Conservation (phyloP, 306 rosid species). For the Geum urbanum region DNA sequence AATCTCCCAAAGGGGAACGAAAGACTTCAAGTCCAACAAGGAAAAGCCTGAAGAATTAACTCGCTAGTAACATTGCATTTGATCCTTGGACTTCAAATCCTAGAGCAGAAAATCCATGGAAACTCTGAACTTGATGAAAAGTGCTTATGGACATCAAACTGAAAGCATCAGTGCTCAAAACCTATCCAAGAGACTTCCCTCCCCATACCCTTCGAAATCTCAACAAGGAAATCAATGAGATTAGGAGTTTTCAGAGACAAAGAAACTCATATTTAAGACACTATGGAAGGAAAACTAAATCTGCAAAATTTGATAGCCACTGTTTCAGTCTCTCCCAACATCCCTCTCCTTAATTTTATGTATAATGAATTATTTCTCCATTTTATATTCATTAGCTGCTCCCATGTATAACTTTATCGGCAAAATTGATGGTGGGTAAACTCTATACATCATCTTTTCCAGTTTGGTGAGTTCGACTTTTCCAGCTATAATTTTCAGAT, state of each 20-base stretch:
- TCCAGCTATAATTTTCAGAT: conserved; percentile 81
- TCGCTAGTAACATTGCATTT: neutral
- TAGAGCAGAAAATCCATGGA: neutral
- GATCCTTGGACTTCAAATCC: neutral
- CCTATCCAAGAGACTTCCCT: neutral
- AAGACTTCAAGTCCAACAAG: neutral
- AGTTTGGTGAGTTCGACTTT: conserved; percentile 40
- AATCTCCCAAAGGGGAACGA: conserved; percentile 4
- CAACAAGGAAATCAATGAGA: conserved; percentile 13
- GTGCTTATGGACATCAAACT: conserved; percentile 16
- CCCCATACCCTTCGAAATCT: conserved; percentile 27
- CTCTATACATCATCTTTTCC: conserved; percentile 73
- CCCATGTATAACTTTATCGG: conserved; percentile 61
- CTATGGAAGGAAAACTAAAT: conserved; percentile 47
- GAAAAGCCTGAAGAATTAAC: neutral
- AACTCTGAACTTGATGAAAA: conserved; percentile 5
- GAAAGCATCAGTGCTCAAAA: conserved; percentile 12
- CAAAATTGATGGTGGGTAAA: conserved; percentile 62
- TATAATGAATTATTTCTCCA: conserved; percentile 39
- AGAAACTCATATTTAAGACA: conserved; percentile 37
- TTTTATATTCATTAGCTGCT: conserved; percentile 47
- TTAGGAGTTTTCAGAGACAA: conserved; percentile 24
- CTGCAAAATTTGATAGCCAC: conserved; percentile 68
- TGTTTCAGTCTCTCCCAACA: conserved; percentile 35
- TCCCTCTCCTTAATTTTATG: conserved; percentile 40